These are phyloP conservation scores for Skeletonema menzelii DNA, from an alignment of 108 stramenopile species.

Conservation along the genomic window DNA sequence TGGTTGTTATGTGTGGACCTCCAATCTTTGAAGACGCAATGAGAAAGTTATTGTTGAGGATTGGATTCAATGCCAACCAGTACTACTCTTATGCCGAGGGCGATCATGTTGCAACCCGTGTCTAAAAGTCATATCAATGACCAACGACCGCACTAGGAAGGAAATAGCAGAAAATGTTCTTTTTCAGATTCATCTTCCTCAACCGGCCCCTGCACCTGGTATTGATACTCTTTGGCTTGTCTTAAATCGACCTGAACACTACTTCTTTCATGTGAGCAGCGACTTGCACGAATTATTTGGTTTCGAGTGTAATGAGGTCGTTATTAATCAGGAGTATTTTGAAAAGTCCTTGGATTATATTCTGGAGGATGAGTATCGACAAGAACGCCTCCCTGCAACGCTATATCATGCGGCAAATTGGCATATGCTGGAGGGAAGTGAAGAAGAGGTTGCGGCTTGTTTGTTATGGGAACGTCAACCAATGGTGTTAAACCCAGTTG, in stretches of 20 bases:
- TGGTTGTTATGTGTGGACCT: conserved; percentile 58
- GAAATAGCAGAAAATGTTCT: background rate
- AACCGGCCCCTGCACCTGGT: conserved; percentile 18
- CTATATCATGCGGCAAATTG: conserved; percentile 7
- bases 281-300: conserved; percentile 12
- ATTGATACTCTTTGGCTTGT: conserved; percentile 9
- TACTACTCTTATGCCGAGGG: conserved; percentile 41
- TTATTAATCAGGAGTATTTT: background rate
- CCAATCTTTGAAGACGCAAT: conserved; percentile 52
- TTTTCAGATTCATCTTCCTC: conserved; percentile 3
- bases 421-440: conserved; percentile 1
- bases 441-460: conserved; percentile 18
- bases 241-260: conserved; percentile 17
- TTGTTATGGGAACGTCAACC: conserved; percentile 10
- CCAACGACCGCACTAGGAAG: background rate
- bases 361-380: conserved; percentile 13
- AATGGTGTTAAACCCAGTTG: background rate
- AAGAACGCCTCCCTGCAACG: conserved; percentile 13
- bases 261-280: conserved; percentile 2
- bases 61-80: conserved; percentile 35
- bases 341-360: background rate
- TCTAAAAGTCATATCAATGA: conserved; percentile 5
- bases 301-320: background rate
- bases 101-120: conserved; percentile 29
- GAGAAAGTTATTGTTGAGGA: conserved; percentile 17